Base-by-base conservation (phyloP, 1,284 basidiomycete species). In the Cutaneotrichosporon sp. region DNA sequence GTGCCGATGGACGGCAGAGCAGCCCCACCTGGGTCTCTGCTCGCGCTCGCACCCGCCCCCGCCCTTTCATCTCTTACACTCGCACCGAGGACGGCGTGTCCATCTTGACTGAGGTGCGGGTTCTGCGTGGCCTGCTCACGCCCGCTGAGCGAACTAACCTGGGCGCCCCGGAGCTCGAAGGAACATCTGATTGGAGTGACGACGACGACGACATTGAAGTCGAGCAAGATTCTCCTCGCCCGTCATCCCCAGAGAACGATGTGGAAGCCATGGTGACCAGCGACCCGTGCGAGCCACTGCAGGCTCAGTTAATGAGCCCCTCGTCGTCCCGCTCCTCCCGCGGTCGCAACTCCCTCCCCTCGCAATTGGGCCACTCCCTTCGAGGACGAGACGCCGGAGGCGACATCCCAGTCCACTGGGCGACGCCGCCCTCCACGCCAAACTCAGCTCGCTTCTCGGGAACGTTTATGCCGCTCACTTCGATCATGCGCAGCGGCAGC, bases 31-130 rank as follows among this genome's bases (percentile, higher is more conserved):
- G 19, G 42, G 42, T 29, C 11, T 32, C 27, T 5, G 17, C 29
- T 11, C 42, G 42, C 20, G 42, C 42, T 11, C 19, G 29, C 27
- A 20, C 17, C 17, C 26, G 47, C 14, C 29, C 39, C 14, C 51
- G 69, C 11, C 70, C 72, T 2, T 75, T 75, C 52, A 56, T 74
- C 27, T 62, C 60, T 9, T 72, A 67, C 46, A 71, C 72, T 0
- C 54, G 66, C 20, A 74, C 68, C 4, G 61, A 64, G 27, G 70
- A 74, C 41, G 72, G 70, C 0, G 54, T 63, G 19, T 64, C 62
- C 19, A 55, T 74, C 5, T 35, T 67, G 10, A 72, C 71, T 7
- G 70, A 72, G 45, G 58, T 68, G 11, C 53, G 54, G 25, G 59
- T 68, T 11, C 57, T 75, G 6, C 62, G 35, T 45, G 51, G 31